Evolutionary conservation across 768 basidiomycete species (phyloP), one percentile per base, ranked within the genome.

Genomic region (Suillus discolor): DNA sequence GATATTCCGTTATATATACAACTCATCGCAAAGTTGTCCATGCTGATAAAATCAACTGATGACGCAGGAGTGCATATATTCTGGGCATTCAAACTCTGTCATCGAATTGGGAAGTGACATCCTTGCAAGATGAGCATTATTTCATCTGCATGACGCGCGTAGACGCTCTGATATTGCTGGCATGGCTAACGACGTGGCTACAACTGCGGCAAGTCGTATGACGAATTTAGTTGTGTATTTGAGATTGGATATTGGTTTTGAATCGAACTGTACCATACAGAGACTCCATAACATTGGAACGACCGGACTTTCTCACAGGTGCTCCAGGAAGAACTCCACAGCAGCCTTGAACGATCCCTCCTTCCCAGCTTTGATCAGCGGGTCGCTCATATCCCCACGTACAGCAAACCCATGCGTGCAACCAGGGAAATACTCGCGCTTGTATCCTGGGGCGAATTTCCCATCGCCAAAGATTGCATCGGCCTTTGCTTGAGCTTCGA

Each of bases 271-370:
- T 53, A 31, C 51, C 51, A 53, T 31, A 31, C 28, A 31, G 16
- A 53, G 51, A 28, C 16, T 18, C 51, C 0, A 53, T 53, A 18
- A 11, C 4, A 9, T 11, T 18, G 28, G 25, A 51, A 51, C 16
- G 16, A 53, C 28, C 28, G 28, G 5, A 34, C 53, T 6, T 31
- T 20, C 53, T 64, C 66, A 78, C 34, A 77, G 55, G 41, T 72
- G 68, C 68, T 81, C 76, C 65, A 74, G 71, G 76, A 89, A 82
- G 80, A 83, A 89, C 66, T 86, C 80, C 45, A 90, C 83, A 20
- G 82, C 74, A 36, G 82, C 78, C 75, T 83, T 83, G 79, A 90
- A 89, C 0, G 87, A 79, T 39, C 87, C 87, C 72, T 89, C 89
- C 74, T 87, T 88, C 13, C 82, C 88, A n/a, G 82, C 85, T 73